Base-by-base conservation (phyloP, 1,284 basidiomycete genomes). In the Xerocomus nothofagi region DNA sequence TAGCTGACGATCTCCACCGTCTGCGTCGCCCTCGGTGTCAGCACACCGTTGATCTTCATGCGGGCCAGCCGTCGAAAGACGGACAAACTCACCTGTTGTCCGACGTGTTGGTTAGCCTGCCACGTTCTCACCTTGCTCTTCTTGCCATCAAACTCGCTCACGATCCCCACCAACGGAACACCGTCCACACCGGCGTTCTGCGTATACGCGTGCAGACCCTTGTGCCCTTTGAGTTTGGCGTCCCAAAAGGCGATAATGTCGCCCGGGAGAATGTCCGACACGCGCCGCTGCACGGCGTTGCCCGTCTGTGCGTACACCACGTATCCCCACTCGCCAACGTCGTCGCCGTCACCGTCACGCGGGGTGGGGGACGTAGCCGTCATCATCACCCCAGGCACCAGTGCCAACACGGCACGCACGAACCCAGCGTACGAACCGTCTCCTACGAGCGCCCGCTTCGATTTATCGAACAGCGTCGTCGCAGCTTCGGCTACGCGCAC, bases 171-270 rank as follows among this genome's bases (percentile, higher is more conserved):
- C 9, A 91, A 62, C 4, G 84, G 81, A 2, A 72, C 74, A 10
- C 76, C 81, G 5, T 29, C 32, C 0, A 18, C 31, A 4, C 59
- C 57, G 0, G 83, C 77, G 63, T 73, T 71, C 74, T 80, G 79
- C 51, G 75, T 78, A 65, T 96, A 95, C 40, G 77, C 74, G 42
- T 86, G 80, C 44, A 96, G 67, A 1, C 86, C 84, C 68, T 93
- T 95, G 63, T 93, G 88, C 0, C 94, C 93, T 66, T 93, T 94
- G 61, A 98, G 75, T 65, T 82, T 86, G 45, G 88, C 90, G 47
- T 91, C 88, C 47, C 78, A 72, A 57, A 95, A 71, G 44, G 82
- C 79, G 34, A 93, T 76, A 6, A 97, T 71, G 69, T 97, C 93
- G 2, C 93, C 93, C 0, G 91, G 86, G 73, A 91, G 77, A 49